These are phyloP conservation scores for Coleophoma eucalyptorum DNA, from an alignment of 2,329 filamentous ascomycete species.

Conservation along the genomic window DNA sequence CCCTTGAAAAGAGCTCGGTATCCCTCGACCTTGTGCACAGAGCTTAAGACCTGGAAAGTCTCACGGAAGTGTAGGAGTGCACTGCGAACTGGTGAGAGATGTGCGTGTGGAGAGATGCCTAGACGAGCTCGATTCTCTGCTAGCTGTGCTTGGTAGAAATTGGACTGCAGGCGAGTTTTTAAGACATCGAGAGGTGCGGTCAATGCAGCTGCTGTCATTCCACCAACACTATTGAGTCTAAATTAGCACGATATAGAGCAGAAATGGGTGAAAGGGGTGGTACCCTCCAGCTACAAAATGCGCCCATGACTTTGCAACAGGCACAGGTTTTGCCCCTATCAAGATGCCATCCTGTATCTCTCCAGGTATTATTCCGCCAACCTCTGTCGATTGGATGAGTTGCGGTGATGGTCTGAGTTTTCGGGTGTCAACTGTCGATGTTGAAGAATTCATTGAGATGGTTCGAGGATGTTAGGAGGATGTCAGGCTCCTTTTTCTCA, in stretches of 20 bases:
- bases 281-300: constrained; percentile 91
- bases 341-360: constrained; percentile 33
- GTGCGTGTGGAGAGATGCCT: constrained; percentile 41
- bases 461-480: constrained; percentile 7
- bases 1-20: constrained; percentile 90
- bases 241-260: constrained; percentile 4
- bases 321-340: constrained; percentile 32
- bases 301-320: constrained; percentile 77
- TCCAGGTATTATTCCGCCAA: constrained; percentile 48
- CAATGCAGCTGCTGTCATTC: constrained; percentile 88
- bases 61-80: constrained; percentile 75
- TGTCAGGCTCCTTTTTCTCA: constrained; percentile 3
- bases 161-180: constrained; percentile 89
- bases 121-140: constrained; percentile 59
- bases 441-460: constrained; percentile 24
- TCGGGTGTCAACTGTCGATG: constrained; percentile 10
- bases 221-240: constrained; percentile 60
- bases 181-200: constrained; percentile 92
- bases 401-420: constrained; percentile 16
- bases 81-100: constrained; percentile 62
- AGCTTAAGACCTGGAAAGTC: constrained; percentile 79
- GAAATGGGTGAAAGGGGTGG: constrained; percentile 25
- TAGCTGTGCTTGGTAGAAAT: constrained; percentile 88
- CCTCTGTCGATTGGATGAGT: constrained; percentile 57
- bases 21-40: constrained; percentile 78